Conservation (phyloP, 306 rosid species). For the Erythrophleum fordii region DNA sequence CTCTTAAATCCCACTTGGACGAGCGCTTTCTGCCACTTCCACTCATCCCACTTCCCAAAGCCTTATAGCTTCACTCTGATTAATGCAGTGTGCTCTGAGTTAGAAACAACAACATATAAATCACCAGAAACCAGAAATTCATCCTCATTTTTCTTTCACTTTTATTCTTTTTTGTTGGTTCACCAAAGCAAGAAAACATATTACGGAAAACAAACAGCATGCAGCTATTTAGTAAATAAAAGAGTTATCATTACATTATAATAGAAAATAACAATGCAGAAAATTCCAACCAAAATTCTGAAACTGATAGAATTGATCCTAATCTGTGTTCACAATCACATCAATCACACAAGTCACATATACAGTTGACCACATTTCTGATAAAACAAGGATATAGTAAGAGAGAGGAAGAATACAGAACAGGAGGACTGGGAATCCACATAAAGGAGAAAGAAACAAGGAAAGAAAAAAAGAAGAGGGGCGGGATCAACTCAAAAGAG, state of each 20-base stretch:
- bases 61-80: slow-evolving; percentile 41
- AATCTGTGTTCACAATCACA: slow-evolving; percentile 6
- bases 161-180: background rate
- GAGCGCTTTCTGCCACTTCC: slow-evolving; percentile 75
- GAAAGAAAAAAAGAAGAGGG: no score
- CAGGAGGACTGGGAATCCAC: background rate
- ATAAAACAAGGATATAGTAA: slow-evolving; percentile 6
- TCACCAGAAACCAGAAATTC: slow-evolving; percentile 34
- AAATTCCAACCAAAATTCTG: slow-evolving; percentile 19
- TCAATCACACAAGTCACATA: slow-evolving; percentile 11
- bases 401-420: background rate
- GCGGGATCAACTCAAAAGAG: background rate
- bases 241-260: background rate
- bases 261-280: background rate
- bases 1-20: slow-evolving; percentile 84
- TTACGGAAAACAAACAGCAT: slow-evolving; percentile 23
- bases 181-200: slow-evolving; percentile 28
- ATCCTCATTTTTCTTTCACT: background rate
- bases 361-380: background rate
- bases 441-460: slow-evolving; percentile 8
- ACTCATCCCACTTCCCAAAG: slow-evolving; percentile 62
- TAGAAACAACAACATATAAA: slow-evolving; percentile 28
- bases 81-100: slow-evolving; percentile 48
- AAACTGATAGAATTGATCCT: slow-evolving; percentile 15
- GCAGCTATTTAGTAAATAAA: slow-evolving; percentile 11